Conservation (phyloP, 768 basidiomycete species). For the Mycena belliarum region DNA sequence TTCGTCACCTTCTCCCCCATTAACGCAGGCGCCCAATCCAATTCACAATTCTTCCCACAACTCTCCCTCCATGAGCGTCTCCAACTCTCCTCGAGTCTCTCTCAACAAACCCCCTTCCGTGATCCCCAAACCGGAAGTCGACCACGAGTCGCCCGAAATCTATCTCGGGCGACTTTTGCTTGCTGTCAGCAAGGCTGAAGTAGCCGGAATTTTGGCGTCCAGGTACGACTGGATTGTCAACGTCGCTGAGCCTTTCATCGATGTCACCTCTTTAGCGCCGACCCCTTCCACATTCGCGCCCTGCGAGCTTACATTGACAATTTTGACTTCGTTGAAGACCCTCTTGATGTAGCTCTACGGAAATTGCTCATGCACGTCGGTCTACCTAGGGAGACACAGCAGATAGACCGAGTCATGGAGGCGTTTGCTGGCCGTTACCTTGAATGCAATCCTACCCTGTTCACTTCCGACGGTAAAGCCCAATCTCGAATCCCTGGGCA, state of each 20-base stretch:
- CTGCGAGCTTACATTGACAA: slow-evolving; percentile 69
- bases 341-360: slow-evolving; percentile 90
- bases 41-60: slow-evolving; percentile 18
- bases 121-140: slow-evolving; percentile 50
- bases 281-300: slow-evolving; percentile 67
- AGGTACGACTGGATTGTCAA: slow-evolving; percentile 66
- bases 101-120: slow-evolving; percentile 43
- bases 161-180: slow-evolving; percentile 69
- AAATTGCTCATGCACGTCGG: slow-evolving; percentile 88
- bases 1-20: slow-evolving; percentile 28
- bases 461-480: slow-evolving; percentile 68
- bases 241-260: not conserved
- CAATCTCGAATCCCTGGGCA: not conserved
- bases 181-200: slow-evolving; percentile 73
- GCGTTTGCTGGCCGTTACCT: slow-evolving; percentile 87
- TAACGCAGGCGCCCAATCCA: slow-evolving; percentile 4
- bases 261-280: slow-evolving; percentile 51
- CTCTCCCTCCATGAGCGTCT: slow-evolving; percentile 23
- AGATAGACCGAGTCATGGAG: slow-evolving; percentile 97
- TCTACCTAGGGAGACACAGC: slow-evolving; percentile 94
- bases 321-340: slow-evolving; percentile 79
- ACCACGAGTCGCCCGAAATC: slow-evolving; percentile 66
- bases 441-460: slow-evolving; percentile 80
- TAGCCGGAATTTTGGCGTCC: slow-evolving; percentile 79
- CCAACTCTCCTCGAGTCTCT: slow-evolving; percentile 47